phyloP scores from a whole-genome alignment of 2,329 filamentous ascomycete genomes.

The Blastomyces percursus region DNA sequence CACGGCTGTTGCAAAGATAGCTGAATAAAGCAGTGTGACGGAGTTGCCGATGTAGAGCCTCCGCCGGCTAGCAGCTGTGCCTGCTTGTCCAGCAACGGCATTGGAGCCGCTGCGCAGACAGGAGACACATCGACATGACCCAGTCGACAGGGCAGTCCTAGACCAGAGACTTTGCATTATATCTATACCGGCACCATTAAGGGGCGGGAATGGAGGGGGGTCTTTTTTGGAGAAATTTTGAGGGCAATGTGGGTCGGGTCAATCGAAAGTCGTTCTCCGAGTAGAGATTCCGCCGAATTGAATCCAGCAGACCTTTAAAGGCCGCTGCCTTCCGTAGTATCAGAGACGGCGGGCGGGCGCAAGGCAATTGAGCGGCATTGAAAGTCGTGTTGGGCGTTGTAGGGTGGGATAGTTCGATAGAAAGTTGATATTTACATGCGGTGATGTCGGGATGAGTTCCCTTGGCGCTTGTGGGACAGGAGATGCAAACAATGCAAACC shows the following conservation, averaged over 20 bases:
- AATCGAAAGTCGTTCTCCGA: neutral
- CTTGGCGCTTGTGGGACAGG: slow-evolving; percentile 4
- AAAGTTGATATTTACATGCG: neutral
- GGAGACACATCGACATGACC: slow-evolving; percentile 32
- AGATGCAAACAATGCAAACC: slow-evolving; percentile 33
- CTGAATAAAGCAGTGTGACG: slow-evolving; percentile 35
- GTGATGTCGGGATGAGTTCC: slow-evolving; percentile 1
- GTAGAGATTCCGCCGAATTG: neutral
- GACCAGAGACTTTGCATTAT: slow-evolving; percentile 38
- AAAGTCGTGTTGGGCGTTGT: neutral
- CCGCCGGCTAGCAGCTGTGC: slow-evolving; percentile 28
- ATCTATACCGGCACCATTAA: slow-evolving; percentile 17
- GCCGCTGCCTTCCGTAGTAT: neutral
- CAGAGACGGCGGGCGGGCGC: neutral
- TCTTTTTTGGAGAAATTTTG: neutral
- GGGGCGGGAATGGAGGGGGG: neutral
- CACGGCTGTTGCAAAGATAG: slow-evolving; percentile 34
- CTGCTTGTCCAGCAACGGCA: slow-evolving; percentile 26
- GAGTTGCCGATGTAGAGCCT: slow-evolving; percentile 34
- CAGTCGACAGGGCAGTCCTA: slow-evolving; percentile 28
- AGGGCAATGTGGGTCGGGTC: neutral
- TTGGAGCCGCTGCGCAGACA: slow-evolving; percentile 29
- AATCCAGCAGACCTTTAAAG: neutral
- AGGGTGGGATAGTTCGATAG: neutral
- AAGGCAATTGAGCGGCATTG: neutral